Percentiles rank a stretch among this genome's conserved stretches.
These are phyloP conservation scores for Trichophyton schoenleinii DNA, from an alignment of 2,329 filamentous ascomycete genomes.

Conservation along the genomic window DNA sequence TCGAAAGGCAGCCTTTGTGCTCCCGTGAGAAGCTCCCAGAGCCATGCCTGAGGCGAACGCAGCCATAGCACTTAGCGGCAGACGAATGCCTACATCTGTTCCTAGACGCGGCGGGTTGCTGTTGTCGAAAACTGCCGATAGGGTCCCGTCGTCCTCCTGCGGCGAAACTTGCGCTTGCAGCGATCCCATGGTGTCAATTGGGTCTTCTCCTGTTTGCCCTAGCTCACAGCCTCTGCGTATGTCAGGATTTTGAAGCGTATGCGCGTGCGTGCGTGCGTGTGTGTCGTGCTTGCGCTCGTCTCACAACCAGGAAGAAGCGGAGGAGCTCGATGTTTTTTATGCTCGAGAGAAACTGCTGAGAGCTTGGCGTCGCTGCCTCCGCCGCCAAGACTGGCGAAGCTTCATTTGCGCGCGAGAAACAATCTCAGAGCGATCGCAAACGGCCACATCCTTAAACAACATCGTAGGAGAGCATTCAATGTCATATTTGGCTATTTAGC, in stretches of 20 bases:
- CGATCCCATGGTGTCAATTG: not conserved
- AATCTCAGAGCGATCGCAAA: too few species aligned
- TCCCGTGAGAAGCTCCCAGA: constrained; percentile 60
- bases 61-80: constrained; percentile 51
- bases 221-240: not conserved
- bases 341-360: not conserved
- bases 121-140: constrained; percentile 24
- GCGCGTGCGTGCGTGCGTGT: too few species aligned
- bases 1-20: constrained; percentile 59
- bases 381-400: not conserved
- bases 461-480: not conserved
- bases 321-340: not conserved
- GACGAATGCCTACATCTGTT: constrained; percentile 51
- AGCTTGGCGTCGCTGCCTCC: too few species aligned
- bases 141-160: not conserved
- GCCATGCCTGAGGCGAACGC: constrained; percentile 57
- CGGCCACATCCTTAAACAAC: not conserved
- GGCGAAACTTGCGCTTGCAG: not conserved
- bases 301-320: too few species aligned
- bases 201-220: not conserved
- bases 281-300: not conserved
- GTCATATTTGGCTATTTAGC: not conserved
- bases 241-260: not conserved
- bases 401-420: too few species aligned
- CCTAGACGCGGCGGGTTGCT: constrained; percentile 39